Evolutionary conservation across 495 filamentous ascomycete genomes (phyloP).

Genomic region (Glonium stellatum): DNA sequence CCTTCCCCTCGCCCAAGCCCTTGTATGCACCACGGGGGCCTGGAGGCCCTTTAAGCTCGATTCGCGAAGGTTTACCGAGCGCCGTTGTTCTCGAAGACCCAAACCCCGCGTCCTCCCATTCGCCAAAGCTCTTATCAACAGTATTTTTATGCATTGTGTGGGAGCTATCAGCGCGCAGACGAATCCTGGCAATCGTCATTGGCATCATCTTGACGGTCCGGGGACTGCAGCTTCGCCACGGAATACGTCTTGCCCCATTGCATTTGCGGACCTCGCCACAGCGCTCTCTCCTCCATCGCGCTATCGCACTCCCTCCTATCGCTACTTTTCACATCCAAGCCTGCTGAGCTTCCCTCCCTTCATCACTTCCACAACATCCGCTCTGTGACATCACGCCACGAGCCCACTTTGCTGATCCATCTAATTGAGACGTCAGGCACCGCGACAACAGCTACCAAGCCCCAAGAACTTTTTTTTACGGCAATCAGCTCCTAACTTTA

Average conservation of each 20-base stretch:
- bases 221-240: conserved; percentile 5
- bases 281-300: not conserved
- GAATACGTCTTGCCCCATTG: not conserved
- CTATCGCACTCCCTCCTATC: not conserved
- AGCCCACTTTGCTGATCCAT: not conserved
- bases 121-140: conserved; percentile 25
- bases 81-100: not conserved
- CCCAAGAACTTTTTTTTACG: not conserved
- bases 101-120: conserved; percentile 26
- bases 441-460: conserved; percentile 5
- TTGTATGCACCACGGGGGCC: conserved; percentile 3
- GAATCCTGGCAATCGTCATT: conserved; percentile 16
- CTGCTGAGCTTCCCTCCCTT: not conserved
- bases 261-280: conserved; percentile 2
- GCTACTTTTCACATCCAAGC: not conserved
- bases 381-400: not conserved
- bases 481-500: not conserved
- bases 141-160: conserved; percentile 14
- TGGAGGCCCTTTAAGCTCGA: conserved; percentile 4
- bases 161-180: conserved; percentile 20
- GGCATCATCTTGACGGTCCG: conserved; percentile 7
- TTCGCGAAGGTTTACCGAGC: conserved; percentile 24
- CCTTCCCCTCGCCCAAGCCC: conserved; percentile 6
- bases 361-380: not conserved
- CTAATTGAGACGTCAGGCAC: conserved; percentile 3